Conservation (phyloP, 768 basidiomycete genomes). For the Leccinum uliginosum region DNA sequence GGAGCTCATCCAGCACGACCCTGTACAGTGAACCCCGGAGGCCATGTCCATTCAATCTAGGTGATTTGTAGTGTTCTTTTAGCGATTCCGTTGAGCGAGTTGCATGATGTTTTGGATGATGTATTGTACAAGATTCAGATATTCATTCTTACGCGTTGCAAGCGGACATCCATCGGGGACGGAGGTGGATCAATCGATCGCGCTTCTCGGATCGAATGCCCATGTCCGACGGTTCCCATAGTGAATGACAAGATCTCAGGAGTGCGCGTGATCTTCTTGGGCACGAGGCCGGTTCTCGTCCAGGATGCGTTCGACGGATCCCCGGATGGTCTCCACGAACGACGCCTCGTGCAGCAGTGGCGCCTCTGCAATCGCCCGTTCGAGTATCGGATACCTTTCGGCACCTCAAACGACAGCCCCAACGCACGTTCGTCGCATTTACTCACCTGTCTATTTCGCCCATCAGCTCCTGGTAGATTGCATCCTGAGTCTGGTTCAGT, state of each 20-base stretch:
- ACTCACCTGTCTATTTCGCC: conserved; percentile 69
- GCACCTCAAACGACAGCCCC: not conserved
- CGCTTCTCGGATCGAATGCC: not conserved
- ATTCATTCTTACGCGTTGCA: not conserved
- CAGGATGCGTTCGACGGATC: conserved; percentile 43
- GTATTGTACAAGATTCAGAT: not conserved
- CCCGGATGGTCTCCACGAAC: conserved; percentile 41
- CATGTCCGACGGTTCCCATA: not conserved
- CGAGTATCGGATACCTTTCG: conserved; percentile 61
- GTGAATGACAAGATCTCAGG: not conserved
- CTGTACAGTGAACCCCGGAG: conserved; percentile 15
- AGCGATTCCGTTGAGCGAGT: not conserved
- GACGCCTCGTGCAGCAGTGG: conserved; percentile 45
- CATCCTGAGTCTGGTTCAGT: conserved; percentile 47
- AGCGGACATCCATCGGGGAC: conserved; percentile 3
- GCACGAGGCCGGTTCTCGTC: conserved; percentile 31
- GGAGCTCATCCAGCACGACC: conserved; percentile 48
- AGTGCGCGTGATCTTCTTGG: not conserved
- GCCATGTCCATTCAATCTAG: not conserved
- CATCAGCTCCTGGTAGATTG: conserved; percentile 56
- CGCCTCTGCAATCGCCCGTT: conserved; percentile 53
- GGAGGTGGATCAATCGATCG: not conserved
- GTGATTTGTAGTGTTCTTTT: not conserved
- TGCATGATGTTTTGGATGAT: not conserved
- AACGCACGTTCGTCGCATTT: not conserved